Percentiles rank a stretch among this genome's conserved stretches.
Evolutionary conservation across 768 basidiomycete genomes (phyloP).

Genomic region (Suillus fuscotomentosus): DNA sequence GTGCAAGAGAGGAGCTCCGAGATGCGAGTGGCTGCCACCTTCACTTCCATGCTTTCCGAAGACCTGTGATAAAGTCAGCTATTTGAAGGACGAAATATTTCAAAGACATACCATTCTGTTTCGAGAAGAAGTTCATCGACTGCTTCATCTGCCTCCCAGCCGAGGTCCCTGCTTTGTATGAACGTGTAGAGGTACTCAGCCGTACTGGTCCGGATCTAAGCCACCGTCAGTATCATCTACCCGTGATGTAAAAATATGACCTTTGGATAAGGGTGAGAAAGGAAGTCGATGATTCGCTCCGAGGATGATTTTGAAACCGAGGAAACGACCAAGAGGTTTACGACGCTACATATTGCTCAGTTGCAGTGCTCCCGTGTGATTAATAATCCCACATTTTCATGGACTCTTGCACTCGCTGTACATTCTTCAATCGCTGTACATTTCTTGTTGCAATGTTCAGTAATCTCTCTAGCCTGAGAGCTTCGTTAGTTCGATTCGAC

Average conservation of each 20-base stretch:
- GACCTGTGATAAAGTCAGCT: constrained; percentile 43
- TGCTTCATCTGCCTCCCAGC: constrained; percentile 55
- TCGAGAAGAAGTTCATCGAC: constrained; percentile 72
- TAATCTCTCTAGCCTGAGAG: constrained; percentile 50
- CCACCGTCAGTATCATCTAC: constrained; percentile 8
- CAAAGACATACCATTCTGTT: constrained; percentile 68
- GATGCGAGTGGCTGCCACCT: constrained; percentile 41
- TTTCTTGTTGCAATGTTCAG: constrained; percentile 59
- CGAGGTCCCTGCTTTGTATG: constrained; percentile 69
- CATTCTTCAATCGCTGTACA: constrained; percentile 70
- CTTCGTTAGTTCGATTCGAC: constrained; percentile 6
- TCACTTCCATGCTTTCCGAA: constrained; percentile 38
- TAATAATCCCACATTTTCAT: constrained; percentile 74
- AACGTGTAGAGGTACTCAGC: constrained; percentile 83
- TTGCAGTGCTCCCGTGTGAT: constrained; percentile 11
- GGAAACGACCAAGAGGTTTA: constrained; percentile 59
- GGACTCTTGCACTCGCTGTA: constrained; percentile 76
- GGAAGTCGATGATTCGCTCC: constrained; percentile 52
- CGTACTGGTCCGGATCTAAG: constrained; percentile 73
- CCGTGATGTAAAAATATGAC: constrained; percentile 40
- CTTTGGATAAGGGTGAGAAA: constrained; percentile 78
- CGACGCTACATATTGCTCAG: constrained; percentile 45
- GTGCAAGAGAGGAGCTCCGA: constrained; percentile 36
- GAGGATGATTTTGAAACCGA: constrained; percentile 42
- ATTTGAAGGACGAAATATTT: constrained; percentile 15